A percentile compares a stretch with the other conserved stretches of the same genome.
Conservation (phyloP, 768 basidiomycete species). For the Hygrophoropsis aurantiaca region DNA sequence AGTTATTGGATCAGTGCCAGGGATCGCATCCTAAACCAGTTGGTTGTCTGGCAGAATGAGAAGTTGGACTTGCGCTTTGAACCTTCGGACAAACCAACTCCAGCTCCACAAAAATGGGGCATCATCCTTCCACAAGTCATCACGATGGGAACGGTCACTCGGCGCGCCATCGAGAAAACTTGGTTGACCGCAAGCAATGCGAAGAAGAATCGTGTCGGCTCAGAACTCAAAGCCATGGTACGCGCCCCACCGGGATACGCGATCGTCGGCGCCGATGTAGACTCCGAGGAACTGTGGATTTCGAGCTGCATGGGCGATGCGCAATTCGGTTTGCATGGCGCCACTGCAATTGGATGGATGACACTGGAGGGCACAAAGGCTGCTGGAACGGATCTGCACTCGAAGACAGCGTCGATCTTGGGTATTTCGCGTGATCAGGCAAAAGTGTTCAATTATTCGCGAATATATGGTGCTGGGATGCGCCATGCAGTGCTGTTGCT, state of each 20-base stretch:
- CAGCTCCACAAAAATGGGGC: conserved; percentile 63
- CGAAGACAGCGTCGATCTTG: conserved; percentile 91
- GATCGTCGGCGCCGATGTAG: conserved; percentile 97
- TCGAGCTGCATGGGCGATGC: conserved; percentile 98
- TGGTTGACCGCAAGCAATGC: conserved; percentile 99
- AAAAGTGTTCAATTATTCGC: conserved; percentile 98
- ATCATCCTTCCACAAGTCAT: conserved; percentile 95
- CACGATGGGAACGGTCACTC: conserved; percentile 98
- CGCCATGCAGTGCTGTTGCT: conserved; percentile 88
- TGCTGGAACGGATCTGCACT: conserved; percentile 93
- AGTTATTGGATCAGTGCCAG: conserved; percentile 97
- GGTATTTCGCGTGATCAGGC: conserved; percentile 93
- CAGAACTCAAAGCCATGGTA: conserved; percentile 97
- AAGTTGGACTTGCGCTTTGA: conserved; percentile 53
- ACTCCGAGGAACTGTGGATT: conserved; percentile 99
- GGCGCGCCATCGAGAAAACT: conserved; percentile 95
- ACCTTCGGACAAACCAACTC: conserved; percentile 10
- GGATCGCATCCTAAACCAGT: conserved; percentile 89
- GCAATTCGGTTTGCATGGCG: conserved; percentile 95
- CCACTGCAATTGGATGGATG: conserved; percentile 99
- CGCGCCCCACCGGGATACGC: conserved; percentile 90
- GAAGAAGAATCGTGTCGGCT: conserved; percentile 96
- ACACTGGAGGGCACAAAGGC: conserved; percentile 96
- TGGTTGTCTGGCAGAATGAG: conserved; percentile 80
- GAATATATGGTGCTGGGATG: conserved; percentile 98